Evolutionary conservation across 2,329 filamentous ascomycete species (phyloP).

Genomic region (Zasmidium angulare): DNA sequence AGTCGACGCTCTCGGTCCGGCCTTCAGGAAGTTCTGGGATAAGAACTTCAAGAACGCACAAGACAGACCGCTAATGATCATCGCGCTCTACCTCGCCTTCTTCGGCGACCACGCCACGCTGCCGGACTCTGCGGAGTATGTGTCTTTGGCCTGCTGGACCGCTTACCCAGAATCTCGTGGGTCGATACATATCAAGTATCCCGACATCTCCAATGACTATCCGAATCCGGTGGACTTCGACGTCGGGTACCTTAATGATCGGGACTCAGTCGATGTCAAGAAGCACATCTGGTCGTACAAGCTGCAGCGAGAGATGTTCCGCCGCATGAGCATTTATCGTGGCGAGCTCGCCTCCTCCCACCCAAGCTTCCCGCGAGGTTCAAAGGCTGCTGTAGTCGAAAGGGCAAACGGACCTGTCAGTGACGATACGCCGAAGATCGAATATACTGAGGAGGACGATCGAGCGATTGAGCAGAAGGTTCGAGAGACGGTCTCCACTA

Average conservation of each 20-base stretch:
- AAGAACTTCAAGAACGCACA: slow-evolving; percentile 49
- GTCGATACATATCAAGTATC: slow-evolving; percentile 56
- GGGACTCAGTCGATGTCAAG: slow-evolving; percentile 49
- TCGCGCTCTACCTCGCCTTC: slow-evolving; percentile 36
- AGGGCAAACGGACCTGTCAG: slow-evolving; percentile 28
- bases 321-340: slow-evolving; percentile 53
- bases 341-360: slow-evolving; percentile 39
- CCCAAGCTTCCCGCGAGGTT: slow-evolving; percentile 38
- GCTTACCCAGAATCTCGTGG: slow-evolving; percentile 63
- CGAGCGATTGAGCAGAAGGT: slow-evolving; percentile 42
- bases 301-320: slow-evolving; percentile 58
- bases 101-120: slow-evolving; percentile 25
- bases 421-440: slow-evolving; percentile 45
- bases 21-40: slow-evolving; percentile 56
- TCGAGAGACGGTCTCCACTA: slow-evolving; percentile 40
- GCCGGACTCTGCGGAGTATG: slow-evolving; percentile 43
- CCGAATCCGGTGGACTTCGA: slow-evolving; percentile 35
- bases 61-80: slow-evolving; percentile 52
- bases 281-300: slow-evolving; percentile 65
- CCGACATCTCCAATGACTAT: slow-evolving; percentile 36
- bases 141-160: slow-evolving; percentile 53
- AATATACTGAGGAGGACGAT: slow-evolving; percentile 40
- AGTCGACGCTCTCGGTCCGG: slow-evolving; percentile 51
- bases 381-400: slow-evolving; percentile 44
- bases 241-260: slow-evolving; percentile 46